These are phyloP conservation scores for Gloeopeniophorella convolvens DNA, from an alignment of 768 basidiomycete genomes.

Conservation along the genomic window DNA sequence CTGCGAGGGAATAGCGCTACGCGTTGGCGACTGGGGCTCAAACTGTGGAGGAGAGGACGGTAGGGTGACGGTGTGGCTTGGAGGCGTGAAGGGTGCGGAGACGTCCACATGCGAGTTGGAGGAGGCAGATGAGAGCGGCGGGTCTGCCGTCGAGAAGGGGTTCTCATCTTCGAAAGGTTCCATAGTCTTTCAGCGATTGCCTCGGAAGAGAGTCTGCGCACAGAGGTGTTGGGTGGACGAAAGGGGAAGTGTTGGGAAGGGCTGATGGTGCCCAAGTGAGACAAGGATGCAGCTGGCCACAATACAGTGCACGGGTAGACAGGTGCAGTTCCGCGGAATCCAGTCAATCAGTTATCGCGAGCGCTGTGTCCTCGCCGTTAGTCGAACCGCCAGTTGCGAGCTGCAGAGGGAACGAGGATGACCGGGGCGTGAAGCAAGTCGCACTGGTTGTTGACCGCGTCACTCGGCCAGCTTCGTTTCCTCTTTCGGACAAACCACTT, in stretches of 20 bases:
- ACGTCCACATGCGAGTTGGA: constrained; percentile 48
- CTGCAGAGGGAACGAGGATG: neutral
- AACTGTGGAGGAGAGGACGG: constrained; percentile 34
- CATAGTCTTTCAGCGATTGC: constrained; percentile 24
- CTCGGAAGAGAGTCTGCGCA: no score
- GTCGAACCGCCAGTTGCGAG: no score
- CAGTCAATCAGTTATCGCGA: no score
- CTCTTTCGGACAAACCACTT: no score
- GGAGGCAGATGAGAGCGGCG: constrained; percentile 39
- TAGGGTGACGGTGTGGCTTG: constrained; percentile 33
- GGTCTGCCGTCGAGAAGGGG: constrained; percentile 33
- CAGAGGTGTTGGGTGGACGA: no score
- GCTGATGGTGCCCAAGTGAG: no score
- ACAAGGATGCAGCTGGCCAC: no score
- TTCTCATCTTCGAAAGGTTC: constrained; percentile 37
- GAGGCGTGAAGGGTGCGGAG: constrained; percentile 56
- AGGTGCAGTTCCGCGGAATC: no score
- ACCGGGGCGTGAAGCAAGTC: neutral
- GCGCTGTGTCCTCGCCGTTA: no score
- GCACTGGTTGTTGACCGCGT: neutral
- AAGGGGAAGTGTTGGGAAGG: no score
- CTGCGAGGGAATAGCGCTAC: constrained; percentile 48
- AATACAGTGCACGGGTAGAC: no score
- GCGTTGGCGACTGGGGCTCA: constrained; percentile 20
- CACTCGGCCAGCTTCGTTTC: neutral